phyloP scores from a whole-genome alignment of 208 protist species.

The Acanthamoeba healyi region DNA sequence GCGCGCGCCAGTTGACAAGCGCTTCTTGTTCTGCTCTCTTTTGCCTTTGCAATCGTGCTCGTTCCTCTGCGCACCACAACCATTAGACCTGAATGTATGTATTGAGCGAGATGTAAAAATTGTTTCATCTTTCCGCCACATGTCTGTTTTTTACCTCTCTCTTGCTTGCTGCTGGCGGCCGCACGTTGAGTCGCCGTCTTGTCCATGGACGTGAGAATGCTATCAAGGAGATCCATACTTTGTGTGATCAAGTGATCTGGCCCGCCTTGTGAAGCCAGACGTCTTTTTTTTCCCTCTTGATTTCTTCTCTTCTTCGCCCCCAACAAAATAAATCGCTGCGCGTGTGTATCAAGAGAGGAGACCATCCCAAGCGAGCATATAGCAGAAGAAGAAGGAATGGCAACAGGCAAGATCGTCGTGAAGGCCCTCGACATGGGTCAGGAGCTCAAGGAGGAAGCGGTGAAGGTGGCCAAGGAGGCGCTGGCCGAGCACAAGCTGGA shows the following conservation, averaged over 20 bases:
- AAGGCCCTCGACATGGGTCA: slow-evolving; percentile 97
- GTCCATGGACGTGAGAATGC: slow-evolving; percentile 58
- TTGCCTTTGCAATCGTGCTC: slow-evolving; percentile 9
- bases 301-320: background rate
- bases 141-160: background rate
- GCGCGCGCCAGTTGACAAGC: background rate
- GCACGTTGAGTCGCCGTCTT: slow-evolving; percentile 39
- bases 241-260: background rate
- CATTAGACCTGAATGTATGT: background rate
- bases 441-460: slow-evolving; percentile 98
- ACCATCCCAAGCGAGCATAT: background rate
- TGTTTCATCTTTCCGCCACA: background rate
- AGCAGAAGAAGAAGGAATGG: background rate
- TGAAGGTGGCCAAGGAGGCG: slow-evolving; percentile 97
- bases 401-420: slow-evolving; percentile 83
- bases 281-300: background rate
- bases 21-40: slow-evolving; percentile 37
- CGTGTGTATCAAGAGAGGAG: no score
- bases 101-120: background rate
- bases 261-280: no score
- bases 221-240: slow-evolving; percentile 51
- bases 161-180: background rate
- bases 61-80: background rate
- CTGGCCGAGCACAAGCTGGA: slow-evolving; percentile 99
- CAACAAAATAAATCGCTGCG: no score